phyloP scores from a whole-genome alignment of 2,329 filamentous ascomycete genomes.

The Arthrobotrys pseudoclavata region DNA sequence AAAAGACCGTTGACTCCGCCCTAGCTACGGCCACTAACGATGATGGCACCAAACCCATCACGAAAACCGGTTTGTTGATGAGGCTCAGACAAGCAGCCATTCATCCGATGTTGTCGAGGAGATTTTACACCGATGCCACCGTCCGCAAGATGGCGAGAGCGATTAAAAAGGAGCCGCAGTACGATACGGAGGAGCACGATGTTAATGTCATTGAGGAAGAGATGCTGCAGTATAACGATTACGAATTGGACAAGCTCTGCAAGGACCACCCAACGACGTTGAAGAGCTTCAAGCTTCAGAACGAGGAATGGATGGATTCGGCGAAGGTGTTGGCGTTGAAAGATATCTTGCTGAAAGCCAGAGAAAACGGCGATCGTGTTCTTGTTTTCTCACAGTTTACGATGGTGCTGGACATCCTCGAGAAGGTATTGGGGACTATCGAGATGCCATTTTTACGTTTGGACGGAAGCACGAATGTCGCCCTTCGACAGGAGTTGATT shows the following conservation, averaged over 20 bases:
- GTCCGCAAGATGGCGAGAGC: slow-evolving; percentile 83
- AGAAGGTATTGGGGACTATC: slow-evolving; percentile 81
- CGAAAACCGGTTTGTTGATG: slow-evolving; percentile 78
- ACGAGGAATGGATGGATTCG: slow-evolving; percentile 77
- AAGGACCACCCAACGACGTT: slow-evolving; percentile 70
- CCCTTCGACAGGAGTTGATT: slow-evolving; percentile 86
- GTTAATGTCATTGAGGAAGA: slow-evolving; percentile 72
- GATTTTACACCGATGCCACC: slow-evolving; percentile 80
- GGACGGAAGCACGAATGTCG: slow-evolving; percentile 85
- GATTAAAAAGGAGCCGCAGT: slow-evolving; percentile 77
- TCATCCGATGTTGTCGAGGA: slow-evolving; percentile 88
- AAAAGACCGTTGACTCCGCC: slow-evolving; percentile 75
- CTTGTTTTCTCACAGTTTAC: slow-evolving; percentile 96
- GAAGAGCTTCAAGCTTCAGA: slow-evolving; percentile 72
- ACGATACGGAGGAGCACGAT: slow-evolving; percentile 66
- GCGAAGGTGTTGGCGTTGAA: slow-evolving; percentile 89
- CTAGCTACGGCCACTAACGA: slow-evolving; percentile 74
- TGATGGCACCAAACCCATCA: slow-evolving; percentile 71
- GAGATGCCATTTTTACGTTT: slow-evolving; percentile 85
- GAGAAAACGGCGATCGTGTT: slow-evolving; percentile 83
- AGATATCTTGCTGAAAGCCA: slow-evolving; percentile 79
- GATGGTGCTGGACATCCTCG: slow-evolving; percentile 88
- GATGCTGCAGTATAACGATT: slow-evolving; percentile 72
- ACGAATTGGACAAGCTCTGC: slow-evolving; percentile 75
- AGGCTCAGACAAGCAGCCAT: slow-evolving; percentile 92